phyloP scores from a whole-genome alignment of 2,329 filamentous ascomycete genomes.

The Trichoderma koningii region DNA sequence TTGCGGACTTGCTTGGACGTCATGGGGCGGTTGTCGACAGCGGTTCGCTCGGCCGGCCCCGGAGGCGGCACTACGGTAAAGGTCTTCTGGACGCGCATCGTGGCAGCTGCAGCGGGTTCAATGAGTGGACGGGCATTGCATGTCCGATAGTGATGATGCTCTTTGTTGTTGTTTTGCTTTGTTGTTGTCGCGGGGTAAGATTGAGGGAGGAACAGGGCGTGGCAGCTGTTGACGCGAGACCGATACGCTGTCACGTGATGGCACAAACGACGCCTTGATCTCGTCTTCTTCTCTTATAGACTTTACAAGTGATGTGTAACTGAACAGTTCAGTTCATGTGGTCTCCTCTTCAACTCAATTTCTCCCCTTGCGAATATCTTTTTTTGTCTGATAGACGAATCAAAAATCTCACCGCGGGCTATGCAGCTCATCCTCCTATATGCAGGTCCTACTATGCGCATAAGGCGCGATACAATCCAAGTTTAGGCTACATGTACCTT shows the following conservation, averaged over 20 bases:
- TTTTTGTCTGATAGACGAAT: no score
- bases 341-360: no score
- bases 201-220: neutral
- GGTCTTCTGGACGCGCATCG: slow-evolving; percentile 46
- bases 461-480: no score
- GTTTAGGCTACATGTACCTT: no score
- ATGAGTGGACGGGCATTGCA: slow-evolving; percentile 11
- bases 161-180: slow-evolving; percentile 1
- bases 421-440: no score
- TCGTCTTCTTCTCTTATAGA: neutral
- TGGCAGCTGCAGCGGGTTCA: slow-evolving; percentile 20
- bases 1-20: slow-evolving; percentile 48
- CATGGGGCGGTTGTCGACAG: slow-evolving; percentile 39
- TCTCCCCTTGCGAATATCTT: no score
- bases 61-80: slow-evolving; percentile 48
- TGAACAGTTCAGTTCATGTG: no score
- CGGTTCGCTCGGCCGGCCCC: slow-evolving; percentile 30
- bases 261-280: neutral
- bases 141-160: neutral
- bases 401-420: no score
- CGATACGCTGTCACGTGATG: slow-evolving; percentile 30
- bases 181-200: slow-evolving; percentile 22
- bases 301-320: neutral
- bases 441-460: no score
- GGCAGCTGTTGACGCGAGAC: slow-evolving; percentile 26